Base-by-base conservation (phyloP, 129 eudicot species). In the Solidago caesia region DNA sequence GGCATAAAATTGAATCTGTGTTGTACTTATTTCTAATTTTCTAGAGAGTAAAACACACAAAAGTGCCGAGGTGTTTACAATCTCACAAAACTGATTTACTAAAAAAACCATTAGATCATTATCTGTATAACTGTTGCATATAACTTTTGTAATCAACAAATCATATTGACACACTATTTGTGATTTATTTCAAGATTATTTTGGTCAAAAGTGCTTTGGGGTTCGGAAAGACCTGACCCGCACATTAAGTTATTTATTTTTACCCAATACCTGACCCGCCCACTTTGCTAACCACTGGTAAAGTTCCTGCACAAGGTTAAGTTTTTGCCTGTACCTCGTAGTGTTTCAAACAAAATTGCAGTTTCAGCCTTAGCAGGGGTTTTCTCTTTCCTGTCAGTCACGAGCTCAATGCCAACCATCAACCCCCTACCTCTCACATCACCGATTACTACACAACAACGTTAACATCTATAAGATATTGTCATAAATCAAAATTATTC, bases 351-450 rank as follows among this genome's bases (percentile, higher is more conserved):
- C 61, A 94, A 73, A 67, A 91, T 88, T 0, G 84, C 97, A 68
- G 98, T 90, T 80, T 94, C 97, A 11, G 88, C 91, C 80, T 94
- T 94, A 63, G 98, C 98, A 21, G 98, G 98, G 21, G 93, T 87
- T 81, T 94, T 94, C 80, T 91, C 85, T 79, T 79, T 85, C 73
- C 84, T 79, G 82, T 94, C 97, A 29, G 97, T 88, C 63, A 94
- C 98, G 11, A 94, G 92, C 74, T 94, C 98, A 61, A 94, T 71
- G 14, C 98, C 98, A n/a, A 94, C 91, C 96, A 94, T 94, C 83
- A 94, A 84, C 49, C 98, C 98, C 77, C 93, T 87, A 46, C 98
- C 98, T 81, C 98, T 89, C 79, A 94, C 98, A 73, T 94, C 96
- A 65, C 98, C 97, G 44, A 94, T 94, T 27, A 94, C 98, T 94